Evolutionary conservation across 2,329 filamentous ascomycete species (phyloP).

Genomic region (Westerdykella aurantiaca): DNA sequence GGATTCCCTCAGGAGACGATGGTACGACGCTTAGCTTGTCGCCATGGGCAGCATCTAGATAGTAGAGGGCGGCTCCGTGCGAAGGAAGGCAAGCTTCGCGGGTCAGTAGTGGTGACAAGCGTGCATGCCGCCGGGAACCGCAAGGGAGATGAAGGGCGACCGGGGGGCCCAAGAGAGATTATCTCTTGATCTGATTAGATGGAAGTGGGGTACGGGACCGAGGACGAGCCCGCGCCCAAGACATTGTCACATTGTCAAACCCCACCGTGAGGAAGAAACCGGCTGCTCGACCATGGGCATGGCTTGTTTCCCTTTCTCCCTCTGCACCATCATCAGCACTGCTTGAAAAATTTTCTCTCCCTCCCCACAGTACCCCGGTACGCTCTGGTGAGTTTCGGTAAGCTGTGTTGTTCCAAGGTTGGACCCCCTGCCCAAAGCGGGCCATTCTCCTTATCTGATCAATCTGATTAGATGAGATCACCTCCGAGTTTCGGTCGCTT

Average conservation of each 20-base stretch:
- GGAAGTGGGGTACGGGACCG: not conserved
- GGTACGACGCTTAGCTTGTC: conserved; percentile 16
- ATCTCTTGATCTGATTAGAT: conserved; percentile 31
- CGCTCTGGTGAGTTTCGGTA: no score
- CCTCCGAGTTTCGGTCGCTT: conserved; percentile 15
- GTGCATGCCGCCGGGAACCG: not conserved
- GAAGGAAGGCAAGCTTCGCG: no score
- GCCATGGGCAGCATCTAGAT: conserved; percentile 6
- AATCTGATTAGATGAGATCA: conserved; percentile 27
- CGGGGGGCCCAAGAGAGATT: conserved; percentile 3
- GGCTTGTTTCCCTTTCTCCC: not conserved
- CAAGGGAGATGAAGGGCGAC: not conserved
- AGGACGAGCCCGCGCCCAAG: no score
- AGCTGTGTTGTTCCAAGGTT: no score
- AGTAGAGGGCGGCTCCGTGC: conserved; percentile 13
- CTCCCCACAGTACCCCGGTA: no score
- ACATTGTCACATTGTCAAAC: not conserved
- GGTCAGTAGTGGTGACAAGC: not conserved
- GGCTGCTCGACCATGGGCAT: not conserved
- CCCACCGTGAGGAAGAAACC: not conserved
- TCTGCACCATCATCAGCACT: no score
- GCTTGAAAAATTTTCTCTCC: no score
- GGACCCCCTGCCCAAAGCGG: no score
- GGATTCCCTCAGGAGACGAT: conserved; percentile 21
- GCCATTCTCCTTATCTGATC: conserved; percentile 4